Evolutionary conservation across 768 basidiomycete genomes (phyloP), one percentile per base, ranked within the genome.

Genomic region (Russula vinacea): DNA sequence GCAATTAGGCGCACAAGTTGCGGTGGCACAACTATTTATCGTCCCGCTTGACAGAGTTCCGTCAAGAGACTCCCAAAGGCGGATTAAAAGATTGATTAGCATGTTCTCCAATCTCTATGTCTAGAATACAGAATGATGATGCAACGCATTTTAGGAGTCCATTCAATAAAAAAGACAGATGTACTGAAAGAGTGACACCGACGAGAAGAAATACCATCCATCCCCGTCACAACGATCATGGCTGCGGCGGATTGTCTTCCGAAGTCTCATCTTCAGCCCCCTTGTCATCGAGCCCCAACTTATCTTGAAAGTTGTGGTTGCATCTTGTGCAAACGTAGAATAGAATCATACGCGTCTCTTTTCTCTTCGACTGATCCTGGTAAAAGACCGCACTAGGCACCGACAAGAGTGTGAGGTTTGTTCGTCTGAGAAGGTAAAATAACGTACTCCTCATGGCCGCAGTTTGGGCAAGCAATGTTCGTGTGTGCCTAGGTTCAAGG

Each of bases 321-420:
- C 91, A 93, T 70, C 89, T 89, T 24, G 85, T 84, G 73, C 92
- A 95, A 52, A 94, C 92, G 72, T 86, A 95, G 78, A 94, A 95
- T 2, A 94, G 81, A 56, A 92, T 91, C 94, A 96, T 96, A 2
- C 90, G 83, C 1, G 96, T 98, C 73, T 96, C 93, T 70, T 92
- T 93, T 60, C 96, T 88, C 73, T 96, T 95, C 19, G 94, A 97
- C 74, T 98, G 96, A 75, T 98, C 96, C 75, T 98, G 96, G 75
- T 90, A 98, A 73, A 91, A 85, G 5, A 98, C 95, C 56, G 92
- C 85, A 72, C 95, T 98, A 71, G 10, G 11, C 32, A 57, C 37
- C 61, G 53, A 68, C 33, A 57, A 58, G 10, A 14, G 17, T 54
- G 63, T 44, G 58, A 47, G 26, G 51, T 51, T 40, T 52, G 45